Percentiles rank a stretch among this genome's conserved stretches.
These are phyloP conservation scores for Penicillium cataractarum DNA, from an alignment of 495 filamentous ascomycete species.

Conservation along the genomic window DNA sequence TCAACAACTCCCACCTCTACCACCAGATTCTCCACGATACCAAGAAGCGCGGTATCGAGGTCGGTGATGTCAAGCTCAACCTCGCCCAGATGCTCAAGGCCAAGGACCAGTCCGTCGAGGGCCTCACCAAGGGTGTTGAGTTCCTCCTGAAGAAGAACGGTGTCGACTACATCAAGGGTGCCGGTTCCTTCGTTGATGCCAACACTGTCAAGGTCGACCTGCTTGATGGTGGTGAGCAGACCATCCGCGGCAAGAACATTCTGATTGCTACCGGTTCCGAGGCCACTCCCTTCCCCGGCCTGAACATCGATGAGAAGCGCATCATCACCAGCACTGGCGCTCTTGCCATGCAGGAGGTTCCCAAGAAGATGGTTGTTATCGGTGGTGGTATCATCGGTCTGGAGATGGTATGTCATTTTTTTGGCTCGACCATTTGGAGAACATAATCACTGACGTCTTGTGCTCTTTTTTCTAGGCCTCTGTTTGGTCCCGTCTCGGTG, in stretches of 20 bases:
- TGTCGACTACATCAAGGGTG: constrained; percentile 94
- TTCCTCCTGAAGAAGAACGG: constrained; percentile 98
- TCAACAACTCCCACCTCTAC: constrained; percentile 99
- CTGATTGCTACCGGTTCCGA: constrained; percentile 95
- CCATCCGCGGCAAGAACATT: constrained; percentile 89
- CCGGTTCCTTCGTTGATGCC: constrained; percentile 82
- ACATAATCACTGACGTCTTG: not conserved
- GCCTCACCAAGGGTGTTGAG: constrained; percentile 95
- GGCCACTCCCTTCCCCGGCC: constrained; percentile 92
- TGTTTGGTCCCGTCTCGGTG: constrained; percentile 91
- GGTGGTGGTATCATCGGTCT: constrained; percentile 98
- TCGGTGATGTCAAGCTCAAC: constrained; percentile 96
- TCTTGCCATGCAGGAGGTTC: constrained; percentile 83
- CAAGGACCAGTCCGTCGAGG: constrained; percentile 86
- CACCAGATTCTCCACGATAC: constrained; percentile 97
- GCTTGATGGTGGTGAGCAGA: constrained; percentile 86
- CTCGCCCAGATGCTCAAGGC: constrained; percentile 95
- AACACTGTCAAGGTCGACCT: constrained; percentile 91
- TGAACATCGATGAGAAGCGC: constrained; percentile 95
- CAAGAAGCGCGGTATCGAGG: constrained; percentile 95
- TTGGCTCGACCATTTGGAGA: not conserved
- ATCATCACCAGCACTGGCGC: constrained; percentile 96
- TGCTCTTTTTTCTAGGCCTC: constrained; percentile 60
- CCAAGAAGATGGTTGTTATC: constrained; percentile 97
- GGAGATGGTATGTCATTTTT: constrained; percentile 72